Evolutionary conservation across 2,329 filamentous ascomycete genomes (phyloP).

Genomic region (Pseudocercospora fuligena): DNA sequence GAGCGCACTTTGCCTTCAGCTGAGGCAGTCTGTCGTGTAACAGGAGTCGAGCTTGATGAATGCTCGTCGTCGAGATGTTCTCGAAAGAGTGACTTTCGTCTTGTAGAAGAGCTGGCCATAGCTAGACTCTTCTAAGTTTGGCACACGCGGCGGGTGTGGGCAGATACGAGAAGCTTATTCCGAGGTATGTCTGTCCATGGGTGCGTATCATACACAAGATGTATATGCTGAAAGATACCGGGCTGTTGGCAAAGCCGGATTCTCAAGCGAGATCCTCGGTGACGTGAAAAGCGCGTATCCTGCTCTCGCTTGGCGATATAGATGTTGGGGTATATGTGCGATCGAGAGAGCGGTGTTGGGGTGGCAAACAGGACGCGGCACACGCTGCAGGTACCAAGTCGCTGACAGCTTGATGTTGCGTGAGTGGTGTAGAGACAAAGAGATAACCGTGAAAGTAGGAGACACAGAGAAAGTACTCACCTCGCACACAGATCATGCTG

Average conservation of each 20-base stretch:
- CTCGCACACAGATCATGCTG: not conserved
- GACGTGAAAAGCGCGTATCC: conserved; percentile 1
- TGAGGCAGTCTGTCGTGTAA: conserved; percentile 1
- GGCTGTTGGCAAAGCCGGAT: not conserved
- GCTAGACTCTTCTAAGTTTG: conserved; percentile 15
- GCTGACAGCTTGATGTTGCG: not conserved
- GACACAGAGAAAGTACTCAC: not conserved
- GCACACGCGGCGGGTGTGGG: conserved; percentile 16
- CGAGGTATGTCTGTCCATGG: not conserved
- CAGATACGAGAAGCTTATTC: conserved; percentile 25
- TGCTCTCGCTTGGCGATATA: not conserved
- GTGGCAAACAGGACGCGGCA: conserved; percentile 9
- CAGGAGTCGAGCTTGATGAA: not conserved
- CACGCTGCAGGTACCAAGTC: not conserved
- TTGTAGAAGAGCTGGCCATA: conserved; percentile 16
- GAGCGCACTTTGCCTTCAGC: conserved; percentile 7
- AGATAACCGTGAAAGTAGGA: not conserved
- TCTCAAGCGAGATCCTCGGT: not conserved
- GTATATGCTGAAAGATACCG: not conserved
- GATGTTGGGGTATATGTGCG: conserved; percentile 1
- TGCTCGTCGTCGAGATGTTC: conserved; percentile 11
- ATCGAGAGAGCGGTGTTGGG: conserved; percentile 4
- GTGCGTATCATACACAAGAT: not conserved
- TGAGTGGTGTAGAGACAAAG: not conserved
- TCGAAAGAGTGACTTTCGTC: conserved; percentile 17